phyloP scores from a whole-genome alignment of 805 yeast species.

The Candida adriatica region DNA sequence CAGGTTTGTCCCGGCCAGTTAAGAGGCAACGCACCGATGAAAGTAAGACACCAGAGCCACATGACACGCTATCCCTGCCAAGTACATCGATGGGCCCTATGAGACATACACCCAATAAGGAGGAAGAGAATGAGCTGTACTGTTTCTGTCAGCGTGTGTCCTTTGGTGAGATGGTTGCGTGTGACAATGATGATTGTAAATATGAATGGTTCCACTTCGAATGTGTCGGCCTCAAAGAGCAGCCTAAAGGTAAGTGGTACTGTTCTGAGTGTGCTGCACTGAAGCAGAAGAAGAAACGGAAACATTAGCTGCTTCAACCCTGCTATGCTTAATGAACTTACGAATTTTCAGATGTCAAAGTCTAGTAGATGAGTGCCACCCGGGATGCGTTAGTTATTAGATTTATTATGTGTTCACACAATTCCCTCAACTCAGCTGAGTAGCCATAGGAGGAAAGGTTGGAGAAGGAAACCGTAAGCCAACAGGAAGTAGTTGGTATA shows the following conservation, averaged over 20 bases:
- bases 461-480: conserved; percentile 76
- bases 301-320: conserved; percentile 5
- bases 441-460: conserved; percentile 67
- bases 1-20: conserved; percentile 6
- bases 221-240: conserved; percentile 84
- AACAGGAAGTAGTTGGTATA: conserved; percentile 83
- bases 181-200: conserved; percentile 85
- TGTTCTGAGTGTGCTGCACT: conserved; percentile 70
- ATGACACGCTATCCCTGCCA: conserved; percentile 1
- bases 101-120: conserved; percentile 25
- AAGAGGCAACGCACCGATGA: conserved; percentile 21
- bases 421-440: conserved; percentile 30
- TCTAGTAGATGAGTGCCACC: no score
- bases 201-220: conserved; percentile 95
- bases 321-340: neutral
- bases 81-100: neutral
- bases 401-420: no score
- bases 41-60: conserved; percentile 15
- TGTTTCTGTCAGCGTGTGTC: conserved; percentile 94
- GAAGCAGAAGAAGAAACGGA: conserved; percentile 23
- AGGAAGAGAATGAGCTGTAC: conserved; percentile 64
- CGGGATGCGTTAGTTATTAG: no score
- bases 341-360: neutral
- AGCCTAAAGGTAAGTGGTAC: conserved; percentile 92
- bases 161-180: conserved; percentile 94